A percentile compares a stretch with the other conserved stretches of the same genome.
These are phyloP conservation scores for Pleurotus giganteus DNA, from an alignment of 768 basidiomycete species.

Conservation along the genomic window DNA sequence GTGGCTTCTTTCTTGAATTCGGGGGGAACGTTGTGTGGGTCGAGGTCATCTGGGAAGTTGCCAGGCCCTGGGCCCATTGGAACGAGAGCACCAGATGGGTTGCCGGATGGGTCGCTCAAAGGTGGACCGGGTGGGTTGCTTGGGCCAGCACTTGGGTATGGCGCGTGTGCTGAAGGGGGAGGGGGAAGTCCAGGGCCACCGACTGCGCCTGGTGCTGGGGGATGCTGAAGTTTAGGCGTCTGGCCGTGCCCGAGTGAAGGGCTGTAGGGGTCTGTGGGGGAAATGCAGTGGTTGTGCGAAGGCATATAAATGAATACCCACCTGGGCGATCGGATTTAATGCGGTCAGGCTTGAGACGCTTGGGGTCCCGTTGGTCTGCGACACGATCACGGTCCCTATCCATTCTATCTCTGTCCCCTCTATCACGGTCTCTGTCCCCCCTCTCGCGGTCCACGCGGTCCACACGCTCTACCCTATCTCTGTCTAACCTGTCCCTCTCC, in stretches of 20 bases:
- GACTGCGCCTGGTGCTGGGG: conserved; percentile 20
- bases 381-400: conserved; percentile 48
- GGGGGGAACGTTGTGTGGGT: conserved; percentile 42
- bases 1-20: conserved; percentile 64
- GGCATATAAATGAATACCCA: conserved; percentile 13
- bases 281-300: conserved; percentile 4
- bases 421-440: conserved; percentile 31
- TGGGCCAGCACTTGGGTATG: conserved; percentile 16
- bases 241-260: conserved; percentile 26
- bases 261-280: conserved; percentile 32
- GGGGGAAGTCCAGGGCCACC: conserved; percentile 35
- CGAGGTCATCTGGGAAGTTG: conserved; percentile 49
- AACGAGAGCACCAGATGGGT: conserved; percentile 8
- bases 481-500: conserved; percentile 3
- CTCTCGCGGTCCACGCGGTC: conserved; percentile 15
- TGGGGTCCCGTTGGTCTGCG: conserved; percentile 51
- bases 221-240: conserved; percentile 17
- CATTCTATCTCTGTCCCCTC: conserved; percentile 19
- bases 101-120: conserved; percentile 9
- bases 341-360: conserved; percentile 48
- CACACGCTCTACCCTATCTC: neutral
- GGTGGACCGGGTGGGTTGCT: conserved; percentile 15
- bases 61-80: conserved; percentile 18
- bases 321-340: conserved; percentile 34
- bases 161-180: conserved; percentile 12